Evolutionary conservation across 352 stramenopile species (phyloP).

Genomic region (Pythium insidiosum): DNA sequence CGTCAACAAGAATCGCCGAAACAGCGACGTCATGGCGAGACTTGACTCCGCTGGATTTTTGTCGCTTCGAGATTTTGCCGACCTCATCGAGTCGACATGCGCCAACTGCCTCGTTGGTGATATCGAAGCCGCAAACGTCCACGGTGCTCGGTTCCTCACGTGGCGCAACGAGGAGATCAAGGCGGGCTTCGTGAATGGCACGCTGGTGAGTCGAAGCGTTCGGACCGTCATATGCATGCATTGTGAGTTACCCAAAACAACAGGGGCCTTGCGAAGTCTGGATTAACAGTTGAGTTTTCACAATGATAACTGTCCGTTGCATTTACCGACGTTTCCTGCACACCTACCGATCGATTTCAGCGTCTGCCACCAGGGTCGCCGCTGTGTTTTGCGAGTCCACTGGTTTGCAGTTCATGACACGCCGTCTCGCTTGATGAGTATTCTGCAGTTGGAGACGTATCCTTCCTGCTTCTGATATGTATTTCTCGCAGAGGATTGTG

Average conservation of each 20-base stretch:
- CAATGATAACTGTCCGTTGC: slow-evolving; percentile 1
- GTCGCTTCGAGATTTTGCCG: slow-evolving; percentile 11
- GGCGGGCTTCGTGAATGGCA: slow-evolving; percentile 3
- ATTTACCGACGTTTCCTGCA: slow-evolving; percentile 20
- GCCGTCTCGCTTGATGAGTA: slow-evolving; percentile 15
- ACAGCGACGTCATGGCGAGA: not conserved
- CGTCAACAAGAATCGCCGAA: not conserved
- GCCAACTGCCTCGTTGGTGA: slow-evolving; percentile 6
- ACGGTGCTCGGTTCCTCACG: slow-evolving; percentile 2
- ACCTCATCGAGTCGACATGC: slow-evolving; percentile 2
- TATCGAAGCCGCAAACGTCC: slow-evolving; percentile 6
- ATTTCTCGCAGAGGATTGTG: slow-evolving; percentile 9
- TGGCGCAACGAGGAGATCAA: slow-evolving; percentile 15
- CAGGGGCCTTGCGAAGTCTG: slow-evolving; percentile 17
- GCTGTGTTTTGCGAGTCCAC: slow-evolving; percentile 17
- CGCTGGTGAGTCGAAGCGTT: not conserved
- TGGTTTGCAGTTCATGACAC: slow-evolving; percentile 6
- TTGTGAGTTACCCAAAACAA: slow-evolving; percentile 5
- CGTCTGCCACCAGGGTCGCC: not conserved
- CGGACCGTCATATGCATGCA: not conserved
- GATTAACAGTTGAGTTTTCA: slow-evolving; percentile 13
- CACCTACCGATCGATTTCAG: slow-evolving; percentile 16
- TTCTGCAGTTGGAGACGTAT: not conserved
- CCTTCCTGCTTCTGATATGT: not conserved
- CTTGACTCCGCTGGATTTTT: slow-evolving; percentile 7